phyloP scores from a whole-genome alignment of 2,329 filamentous ascomycete species.

The Pleomassaria siparia region DNA sequence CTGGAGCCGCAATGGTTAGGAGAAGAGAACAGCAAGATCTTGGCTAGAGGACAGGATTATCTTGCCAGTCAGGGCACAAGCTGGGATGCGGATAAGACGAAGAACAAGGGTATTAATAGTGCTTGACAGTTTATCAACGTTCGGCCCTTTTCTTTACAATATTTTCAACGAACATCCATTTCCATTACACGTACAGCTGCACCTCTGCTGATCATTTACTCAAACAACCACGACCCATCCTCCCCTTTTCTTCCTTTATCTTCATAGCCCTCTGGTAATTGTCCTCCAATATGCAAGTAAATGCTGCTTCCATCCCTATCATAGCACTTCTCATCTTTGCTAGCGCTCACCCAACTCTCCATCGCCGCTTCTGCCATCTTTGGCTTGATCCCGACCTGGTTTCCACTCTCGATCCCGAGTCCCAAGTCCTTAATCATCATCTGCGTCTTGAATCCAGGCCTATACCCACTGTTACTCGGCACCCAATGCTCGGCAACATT shows the following conservation, averaged over 20 bases:
- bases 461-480: slow-evolving; percentile 36
- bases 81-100: slow-evolving; percentile 17
- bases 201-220: slow-evolving; percentile 4
- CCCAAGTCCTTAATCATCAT: slow-evolving; percentile 41
- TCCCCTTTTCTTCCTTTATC: slow-evolving; percentile 25
- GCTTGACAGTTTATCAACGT: not conserved
- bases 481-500: slow-evolving; percentile 34
- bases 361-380: slow-evolving; percentile 33
- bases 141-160: not conserved
- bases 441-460: slow-evolving; percentile 36
- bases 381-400: slow-evolving; percentile 26
- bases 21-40: slow-evolving; percentile 20
- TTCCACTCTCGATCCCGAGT: slow-evolving; percentile 30
- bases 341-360: slow-evolving; percentile 28
- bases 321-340: slow-evolving; percentile 22
- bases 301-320: slow-evolving; percentile 35
- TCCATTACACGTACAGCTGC: not conserved
- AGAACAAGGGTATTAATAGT: slow-evolving; percentile 1
- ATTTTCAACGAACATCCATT: not conserved
- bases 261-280: slow-evolving; percentile 27
- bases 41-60: slow-evolving; percentile 22
- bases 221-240: slow-evolving; percentile 30
- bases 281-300: slow-evolving; percentile 34
- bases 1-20: slow-evolving; percentile 28
- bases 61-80: slow-evolving; percentile 13